phyloP scores from a whole-genome alignment of 176 grass and related monocot species.

The Urochloa ruziziensis region DNA sequence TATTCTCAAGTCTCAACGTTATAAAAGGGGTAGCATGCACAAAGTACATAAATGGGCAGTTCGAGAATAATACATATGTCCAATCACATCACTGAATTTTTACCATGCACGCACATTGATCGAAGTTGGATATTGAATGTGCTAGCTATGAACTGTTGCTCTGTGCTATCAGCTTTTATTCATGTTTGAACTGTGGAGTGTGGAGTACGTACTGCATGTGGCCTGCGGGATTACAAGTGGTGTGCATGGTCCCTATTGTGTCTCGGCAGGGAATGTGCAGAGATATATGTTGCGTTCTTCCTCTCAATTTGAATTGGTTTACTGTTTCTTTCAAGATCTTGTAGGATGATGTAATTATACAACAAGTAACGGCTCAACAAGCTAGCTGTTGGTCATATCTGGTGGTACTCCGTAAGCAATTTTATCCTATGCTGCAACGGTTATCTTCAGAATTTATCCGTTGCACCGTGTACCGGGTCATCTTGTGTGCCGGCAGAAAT shows the following conservation, averaged over 20 bases:
- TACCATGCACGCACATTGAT: background rate
- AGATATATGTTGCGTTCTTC: too few species aligned
- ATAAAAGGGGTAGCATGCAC: too few species aligned
- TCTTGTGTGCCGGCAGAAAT: background rate
- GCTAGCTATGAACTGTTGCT: background rate
- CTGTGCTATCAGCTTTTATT: background rate
- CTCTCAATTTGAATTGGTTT: too few species aligned
- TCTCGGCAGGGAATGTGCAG: too few species aligned
- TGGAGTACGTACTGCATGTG: too few species aligned
- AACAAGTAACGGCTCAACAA: background rate
- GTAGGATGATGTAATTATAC: too few species aligned
- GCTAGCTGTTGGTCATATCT: background rate
- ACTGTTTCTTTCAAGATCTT: too few species aligned
- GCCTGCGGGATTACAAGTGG: too few species aligned
- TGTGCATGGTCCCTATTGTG: too few species aligned
- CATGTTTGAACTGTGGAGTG: background rate
- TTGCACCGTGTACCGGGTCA: background rate
- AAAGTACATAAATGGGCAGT: background rate
- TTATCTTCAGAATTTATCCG: constrained; percentile 22
- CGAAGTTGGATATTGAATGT: background rate
- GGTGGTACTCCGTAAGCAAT: constrained; percentile 7
- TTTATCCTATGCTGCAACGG: constrained; percentile 13
- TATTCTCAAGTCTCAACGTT: background rate
- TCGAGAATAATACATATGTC: background rate
- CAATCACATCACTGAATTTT: background rate